Evolutionary conservation across 2,329 filamentous ascomycete genomes (phyloP).

Genomic region (Fusarium acutatum): DNA sequence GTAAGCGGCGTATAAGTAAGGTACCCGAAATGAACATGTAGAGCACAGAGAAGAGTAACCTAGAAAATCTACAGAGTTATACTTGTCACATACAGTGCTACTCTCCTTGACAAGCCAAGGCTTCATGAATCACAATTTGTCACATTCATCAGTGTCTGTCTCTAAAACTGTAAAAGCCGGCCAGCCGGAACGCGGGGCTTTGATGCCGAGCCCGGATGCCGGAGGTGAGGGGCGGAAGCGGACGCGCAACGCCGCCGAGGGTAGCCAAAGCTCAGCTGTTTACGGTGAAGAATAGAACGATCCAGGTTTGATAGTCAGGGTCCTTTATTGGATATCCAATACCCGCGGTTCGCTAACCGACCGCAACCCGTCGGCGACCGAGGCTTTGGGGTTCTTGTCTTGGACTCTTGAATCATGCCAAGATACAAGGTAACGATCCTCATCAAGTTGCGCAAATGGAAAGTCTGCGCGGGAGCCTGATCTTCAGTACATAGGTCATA

Average conservation of each 20-base stretch:
- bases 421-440: neutral
- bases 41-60: neutral
- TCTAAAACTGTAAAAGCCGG: slow-evolving; percentile 5
- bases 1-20: slow-evolving; percentile 37
- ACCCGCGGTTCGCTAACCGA: slow-evolving; percentile 29
- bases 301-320: neutral
- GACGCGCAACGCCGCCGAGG: slow-evolving; percentile 22
- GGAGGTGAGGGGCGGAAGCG: slow-evolving; percentile 25
- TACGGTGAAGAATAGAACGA: neutral
- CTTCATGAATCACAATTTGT: too few relatives aligned
- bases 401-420: slow-evolving; percentile 14
- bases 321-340: slow-evolving; percentile 14
- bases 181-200: slow-evolving; percentile 24
- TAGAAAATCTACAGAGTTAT: neutral
- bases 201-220: slow-evolving; percentile 30
- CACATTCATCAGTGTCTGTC: neutral
- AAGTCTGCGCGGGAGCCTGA: neutral
- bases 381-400: neutral
- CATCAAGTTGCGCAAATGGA: neutral
- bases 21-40: slow-evolving; percentile 28
- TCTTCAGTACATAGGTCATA: neutral
- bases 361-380: slow-evolving; percentile 37
- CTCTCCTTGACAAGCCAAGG: neutral
- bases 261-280: neutral
- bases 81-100: neutral